These are phyloP conservation scores for Penicillium goetzii DNA, from an alignment of 495 filamentous ascomycete genomes.

Conservation along the genomic window DNA sequence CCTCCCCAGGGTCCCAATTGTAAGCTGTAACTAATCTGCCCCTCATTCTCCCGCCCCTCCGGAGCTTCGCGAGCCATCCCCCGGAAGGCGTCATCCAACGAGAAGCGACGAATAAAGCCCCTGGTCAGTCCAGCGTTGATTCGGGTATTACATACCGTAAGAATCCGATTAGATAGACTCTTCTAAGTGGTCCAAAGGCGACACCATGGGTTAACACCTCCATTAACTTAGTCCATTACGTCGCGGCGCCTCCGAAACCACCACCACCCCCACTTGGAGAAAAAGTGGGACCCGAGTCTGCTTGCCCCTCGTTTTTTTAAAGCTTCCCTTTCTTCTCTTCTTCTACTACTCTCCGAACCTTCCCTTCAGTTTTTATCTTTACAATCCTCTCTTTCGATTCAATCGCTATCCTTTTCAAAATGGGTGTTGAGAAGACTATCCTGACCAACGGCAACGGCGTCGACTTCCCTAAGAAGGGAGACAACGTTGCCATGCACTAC, in stretches of 20 bases:
- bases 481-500: conserved; percentile 79
- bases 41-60: conserved; percentile 1
- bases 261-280: conserved; percentile 21
- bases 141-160: neutral
- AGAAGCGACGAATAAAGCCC: neutral
- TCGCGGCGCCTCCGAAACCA: conserved; percentile 15
- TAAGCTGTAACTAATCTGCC: too few species aligned
- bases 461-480: conserved; percentile 60
- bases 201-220: neutral
- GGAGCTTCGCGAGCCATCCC: neutral
- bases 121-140: neutral
- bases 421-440: conserved; percentile 58
- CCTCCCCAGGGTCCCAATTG: neutral
- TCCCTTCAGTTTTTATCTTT: conserved; percentile 1
- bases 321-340: conserved; percentile 12
- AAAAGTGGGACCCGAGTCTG: conserved; percentile 16
- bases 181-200: neutral
- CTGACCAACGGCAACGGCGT: conserved; percentile 55
- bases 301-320: conserved; percentile 19
- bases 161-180: neutral
- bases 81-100: conserved; percentile 5
- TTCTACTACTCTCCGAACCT: neutral
- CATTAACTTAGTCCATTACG: conserved; percentile 17
- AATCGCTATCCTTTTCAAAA: conserved; percentile 36
- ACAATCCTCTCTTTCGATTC: conserved; percentile 8